Base-by-base conservation (phyloP, 306 rosid genomes). In the Parietaria judaica region DNA sequence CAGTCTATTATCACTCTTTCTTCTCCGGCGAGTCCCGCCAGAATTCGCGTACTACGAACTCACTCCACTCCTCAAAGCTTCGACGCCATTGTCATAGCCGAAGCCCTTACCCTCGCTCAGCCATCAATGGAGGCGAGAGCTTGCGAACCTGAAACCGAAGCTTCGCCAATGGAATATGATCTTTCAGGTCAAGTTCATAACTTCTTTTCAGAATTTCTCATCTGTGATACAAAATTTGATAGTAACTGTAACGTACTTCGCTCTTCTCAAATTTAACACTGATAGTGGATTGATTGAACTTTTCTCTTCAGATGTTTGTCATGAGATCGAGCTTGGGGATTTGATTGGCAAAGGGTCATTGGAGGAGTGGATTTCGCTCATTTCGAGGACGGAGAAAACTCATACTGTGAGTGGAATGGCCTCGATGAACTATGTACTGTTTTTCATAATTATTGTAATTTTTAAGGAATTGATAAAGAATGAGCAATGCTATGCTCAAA, bases 341-440 rank as follows among this genome's bases (percentile, higher is more conserved):
- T 69, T 58, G 60, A 66, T 78, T 63, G 57, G 83, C 7, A 47
- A 74, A 73, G 78, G 74, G 14, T 72, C 81, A 54, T 54, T 81
- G 55, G 86, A 83, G 16, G 87, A 70, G 69, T 91, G 91, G 95
- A 70, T 76, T 71, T 69, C 76, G 14, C 83, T 87, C 36, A 78
- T 87, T 77, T 78, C 80, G 7, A 72, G 80, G 64, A 68, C 51
- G 38, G 97, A 87, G 75, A 79, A 53, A 58, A 47, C 46, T n/a
- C 70, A 63, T 72, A 80, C 83, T 52, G 96, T 91, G 80, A 80
- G 87, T 68, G 66, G 61, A 51, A 31, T 72, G 36, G 58, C 56
- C 16, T 53, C 54, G 38, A 56, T 4, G 41, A 51, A 59, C 15
- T 41, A 6, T 12, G 8, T 35, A 4, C 45, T 39, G 15, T 13